Evolutionary conservation across 2,329 filamentous ascomycete genomes (phyloP).

Genomic region (Talaromyces marneffei): DNA sequence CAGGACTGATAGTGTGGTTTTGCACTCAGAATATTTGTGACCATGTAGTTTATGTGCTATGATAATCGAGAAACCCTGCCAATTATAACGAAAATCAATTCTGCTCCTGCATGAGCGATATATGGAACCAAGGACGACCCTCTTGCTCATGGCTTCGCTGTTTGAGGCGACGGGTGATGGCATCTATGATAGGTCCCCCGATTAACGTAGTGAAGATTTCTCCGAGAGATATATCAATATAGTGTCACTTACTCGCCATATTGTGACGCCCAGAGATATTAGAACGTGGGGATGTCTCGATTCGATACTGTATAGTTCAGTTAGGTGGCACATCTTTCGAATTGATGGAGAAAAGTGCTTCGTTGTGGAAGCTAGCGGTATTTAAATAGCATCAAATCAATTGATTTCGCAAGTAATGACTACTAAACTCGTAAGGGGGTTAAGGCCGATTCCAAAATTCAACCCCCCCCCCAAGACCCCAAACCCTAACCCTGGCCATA

Average conservation of each 20-base stretch:
- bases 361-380: conserved; percentile 8
- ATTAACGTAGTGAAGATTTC: conserved; percentile 31
- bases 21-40: neutral
- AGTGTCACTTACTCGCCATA: conserved; percentile 48
- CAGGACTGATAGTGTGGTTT: neutral
- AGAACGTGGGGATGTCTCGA: conserved; percentile 4
- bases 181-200: conserved; percentile 25
- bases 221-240: conserved; percentile 47
- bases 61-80: too few relatives aligned
- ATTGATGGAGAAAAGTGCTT: conserved; percentile 7
- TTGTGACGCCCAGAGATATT: conserved; percentile 40
- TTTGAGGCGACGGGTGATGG: conserved; percentile 29
- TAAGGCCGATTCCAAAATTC: neutral
- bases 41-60: neutral
- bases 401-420: neutral
- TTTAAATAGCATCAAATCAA: neutral
- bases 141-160: conserved; percentile 32
- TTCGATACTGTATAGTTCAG: conserved; percentile 9
- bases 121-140: conserved; percentile 45
- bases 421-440: neutral
- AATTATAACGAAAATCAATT: too few relatives aligned
- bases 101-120: conserved; percentile 54
- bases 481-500: neutral
- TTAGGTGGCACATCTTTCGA: conserved; percentile 3
- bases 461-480: too few relatives aligned